Percentiles rank a stretch among this genome's conserved stretches.
Conservation (phyloP, 805 yeast species). For the Candida rishiriensis region DNA sequence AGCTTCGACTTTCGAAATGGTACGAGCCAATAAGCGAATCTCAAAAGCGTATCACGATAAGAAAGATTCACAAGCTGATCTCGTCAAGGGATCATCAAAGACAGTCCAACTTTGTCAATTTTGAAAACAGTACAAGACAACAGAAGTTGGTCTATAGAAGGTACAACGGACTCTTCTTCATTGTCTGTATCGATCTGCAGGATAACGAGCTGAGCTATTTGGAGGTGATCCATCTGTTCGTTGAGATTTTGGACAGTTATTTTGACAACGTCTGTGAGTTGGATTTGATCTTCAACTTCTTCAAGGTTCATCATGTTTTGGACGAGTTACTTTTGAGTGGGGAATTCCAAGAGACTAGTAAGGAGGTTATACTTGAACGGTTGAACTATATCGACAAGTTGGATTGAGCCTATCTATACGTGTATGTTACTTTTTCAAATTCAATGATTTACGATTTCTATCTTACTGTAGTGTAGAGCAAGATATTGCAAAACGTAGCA, state of each 20-base stretch:
- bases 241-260: constrained; percentile 80
- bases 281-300: constrained; percentile 88
- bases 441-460: too few species aligned
- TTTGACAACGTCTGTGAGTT: constrained; percentile 91
- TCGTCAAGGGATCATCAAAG: constrained; percentile 79
- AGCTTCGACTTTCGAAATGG: constrained; percentile 82
- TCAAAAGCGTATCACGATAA: constrained; percentile 44
- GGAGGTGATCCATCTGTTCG: constrained; percentile 82
- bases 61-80: constrained; percentile 72
- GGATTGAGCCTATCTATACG: constrained; percentile 33
- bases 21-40: constrained; percentile 36
- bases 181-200: constrained; percentile 70
- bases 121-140: constrained; percentile 34
- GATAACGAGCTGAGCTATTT: constrained; percentile 82
- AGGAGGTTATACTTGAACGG: constrained; percentile 59
- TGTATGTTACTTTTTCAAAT: too few species aligned
- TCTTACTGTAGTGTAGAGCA: too few species aligned
- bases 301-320: constrained; percentile 72
- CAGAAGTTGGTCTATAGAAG: constrained; percentile 76
- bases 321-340: constrained; percentile 91
- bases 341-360: constrained; percentile 83
- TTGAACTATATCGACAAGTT: constrained; percentile 59
- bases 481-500: too few species aligned
- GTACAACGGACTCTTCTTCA: constrained; percentile 88
- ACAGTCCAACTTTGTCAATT: constrained; percentile 45